Evolutionary conservation across 176 grass and related monocot genomes (phyloP), one percentile per base, ranked within the genome.

Genomic region (Ensete ventricosum): DNA sequence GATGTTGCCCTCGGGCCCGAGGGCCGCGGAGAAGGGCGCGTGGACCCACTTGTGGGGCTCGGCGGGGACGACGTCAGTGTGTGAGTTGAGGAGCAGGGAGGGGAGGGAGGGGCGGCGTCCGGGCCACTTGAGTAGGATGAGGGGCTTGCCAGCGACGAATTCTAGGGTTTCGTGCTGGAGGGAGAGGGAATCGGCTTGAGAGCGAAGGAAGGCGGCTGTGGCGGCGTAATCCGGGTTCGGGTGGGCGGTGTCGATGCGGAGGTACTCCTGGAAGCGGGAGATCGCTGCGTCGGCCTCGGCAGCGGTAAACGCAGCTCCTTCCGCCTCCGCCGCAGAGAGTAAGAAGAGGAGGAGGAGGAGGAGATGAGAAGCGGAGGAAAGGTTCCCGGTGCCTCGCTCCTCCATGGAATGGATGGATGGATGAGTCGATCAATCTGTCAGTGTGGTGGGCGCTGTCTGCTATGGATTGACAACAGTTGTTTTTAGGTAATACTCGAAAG

Each of bases 211-310:
- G 72, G 75, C 64, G 27, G 78, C 78, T 26, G 90, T 88, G 25
- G 84, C 77, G 64, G 82, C 86, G 73, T 93, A 98, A 84, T 98
- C 82, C 5, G 94, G 94, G 23, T 76, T 20, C 17, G 90, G 90
- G 48, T 98, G 95, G 78, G 95, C 82, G 22, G 95, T 94, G 82
- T 98, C 86, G 81, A 93, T 94, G 71, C 88, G 90, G 76, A 98
- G 95, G 84, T 98, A 98, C 84, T 89, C 90, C 78, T 85, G 95
- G 86, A 98, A 98, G 53, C 95, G 88, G 73, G 84, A 88, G 68
- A 98, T 72, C 26, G 71, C 85, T 0, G 72, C 81, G 10, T 84
- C 84, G 58, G 84, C 82, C 55, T 97, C 93, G 34, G 81, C 16
- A 21, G 85, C 62, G 34, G 72, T 23, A 22, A 78, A 82, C 11